phyloP scores from a whole-genome alignment of 106 monocot genomes.

The Acanthochlamys bracteata region DNA sequence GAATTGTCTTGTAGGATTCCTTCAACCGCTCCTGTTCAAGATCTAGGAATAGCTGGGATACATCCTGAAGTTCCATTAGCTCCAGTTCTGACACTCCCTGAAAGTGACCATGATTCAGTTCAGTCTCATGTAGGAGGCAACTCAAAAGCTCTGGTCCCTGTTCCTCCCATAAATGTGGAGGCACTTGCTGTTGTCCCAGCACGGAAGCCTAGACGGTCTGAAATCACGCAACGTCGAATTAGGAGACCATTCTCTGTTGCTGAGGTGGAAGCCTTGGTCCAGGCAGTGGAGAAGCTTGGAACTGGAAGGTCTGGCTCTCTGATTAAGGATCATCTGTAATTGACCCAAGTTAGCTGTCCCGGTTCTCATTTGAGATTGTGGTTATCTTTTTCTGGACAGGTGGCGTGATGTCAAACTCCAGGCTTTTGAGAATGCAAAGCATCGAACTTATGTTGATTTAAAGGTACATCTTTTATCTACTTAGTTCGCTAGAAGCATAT shows the following conservation, averaged over 20 bases:
- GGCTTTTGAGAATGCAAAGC: slow-evolving; percentile 84
- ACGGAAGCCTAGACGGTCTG: slow-evolving; percentile 23
- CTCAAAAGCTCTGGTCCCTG: slow-evolving; percentile 28
- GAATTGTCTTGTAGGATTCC: slow-evolving; percentile 13
- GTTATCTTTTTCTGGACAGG: slow-evolving; percentile 24
- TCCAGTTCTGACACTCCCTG: neutral
- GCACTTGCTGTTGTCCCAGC: slow-evolving; percentile 30
- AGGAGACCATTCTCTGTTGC: slow-evolving; percentile 49
- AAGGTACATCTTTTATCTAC: slow-evolving; percentile 40
- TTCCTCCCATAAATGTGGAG: slow-evolving; percentile 15
- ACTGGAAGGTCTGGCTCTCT: slow-evolving; percentile 40
- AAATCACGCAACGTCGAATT: slow-evolving; percentile 34
- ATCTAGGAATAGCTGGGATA: neutral
- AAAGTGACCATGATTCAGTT: slow-evolving; percentile 29
- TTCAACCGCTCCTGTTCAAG: neutral
- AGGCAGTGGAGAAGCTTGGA: slow-evolving; percentile 47
- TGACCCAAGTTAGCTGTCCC: neutral
- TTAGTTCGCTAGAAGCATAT: neutral
- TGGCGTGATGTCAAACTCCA: slow-evolving; percentile 94
- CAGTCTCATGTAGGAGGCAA: slow-evolving; percentile 11
- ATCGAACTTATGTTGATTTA: slow-evolving; percentile 93
- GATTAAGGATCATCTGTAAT: neutral
- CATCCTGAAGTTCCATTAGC: neutral
- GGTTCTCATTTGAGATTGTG: neutral
- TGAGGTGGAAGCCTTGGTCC: slow-evolving; percentile 56